phyloP scores from a whole-genome alignment of 495 filamentous ascomycete species.

The Ascobolus immersus region DNA sequence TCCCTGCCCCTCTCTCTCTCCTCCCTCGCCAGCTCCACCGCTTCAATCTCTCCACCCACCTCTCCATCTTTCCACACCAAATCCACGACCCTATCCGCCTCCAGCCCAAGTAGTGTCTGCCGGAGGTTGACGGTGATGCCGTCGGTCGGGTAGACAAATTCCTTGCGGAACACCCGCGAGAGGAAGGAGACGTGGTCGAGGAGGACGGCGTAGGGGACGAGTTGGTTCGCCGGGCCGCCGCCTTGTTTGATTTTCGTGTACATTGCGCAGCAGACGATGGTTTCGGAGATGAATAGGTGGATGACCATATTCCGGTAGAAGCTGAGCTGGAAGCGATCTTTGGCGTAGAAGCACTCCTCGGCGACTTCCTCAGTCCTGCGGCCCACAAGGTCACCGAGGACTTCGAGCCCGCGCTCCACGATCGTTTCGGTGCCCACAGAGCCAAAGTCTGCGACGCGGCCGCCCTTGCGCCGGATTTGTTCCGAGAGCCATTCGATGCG shows the following conservation, averaged over 20 bases:
- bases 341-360: conserved; percentile 76
- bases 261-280: conserved; percentile 65
- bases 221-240: conserved; percentile 53
- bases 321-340: conserved; percentile 84
- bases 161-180: conserved; percentile 75
- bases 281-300: conserved; percentile 82
- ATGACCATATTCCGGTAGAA: conserved; percentile 99
- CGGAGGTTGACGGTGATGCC: conserved; percentile 56
- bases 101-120: conserved; percentile 47
- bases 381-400: conserved; percentile 71
- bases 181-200: conserved; percentile 61
- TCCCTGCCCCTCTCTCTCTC: conserved; percentile 61
- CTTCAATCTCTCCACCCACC: conserved; percentile 27
- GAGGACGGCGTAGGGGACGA: conserved; percentile 46
- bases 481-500: conserved; percentile 76
- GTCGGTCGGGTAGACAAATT: conserved; percentile 87
- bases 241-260: conserved; percentile 77
- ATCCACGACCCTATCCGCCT: conserved; percentile 54
- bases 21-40: conserved; percentile 43
- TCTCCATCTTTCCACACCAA: conserved; percentile 26
- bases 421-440: conserved; percentile 48
- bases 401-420: conserved; percentile 73
- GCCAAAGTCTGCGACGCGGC: conserved; percentile 81
- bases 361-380: conserved; percentile 40
- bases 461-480: conserved; percentile 59